Base-by-base conservation (phyloP, 805 yeast genomes). In the Tetrapisispora nanseiensis region DNA sequence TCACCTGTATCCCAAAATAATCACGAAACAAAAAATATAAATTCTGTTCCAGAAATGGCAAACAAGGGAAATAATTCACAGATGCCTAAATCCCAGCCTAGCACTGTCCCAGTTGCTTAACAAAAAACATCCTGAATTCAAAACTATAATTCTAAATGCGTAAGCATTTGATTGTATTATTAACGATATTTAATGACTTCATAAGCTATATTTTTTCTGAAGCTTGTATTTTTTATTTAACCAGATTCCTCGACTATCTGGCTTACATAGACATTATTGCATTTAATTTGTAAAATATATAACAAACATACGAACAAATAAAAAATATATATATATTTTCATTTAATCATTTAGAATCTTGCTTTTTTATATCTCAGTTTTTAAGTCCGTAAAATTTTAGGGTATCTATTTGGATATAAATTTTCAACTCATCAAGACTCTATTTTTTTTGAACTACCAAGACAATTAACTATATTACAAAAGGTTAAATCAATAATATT, bases 161-260 rank as follows among this genome's bases (percentile, higher is more conserved):
- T 8, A n/a, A 13, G 35, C 43, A 40, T 40, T 24, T 29, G 20
- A 33, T 19, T 40, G 43, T 40, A 40, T 40, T 40, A 40, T 34
- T 39, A 28, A 16, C 8, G 22, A 33, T 33, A 32, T 32, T 39
- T 35, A 35, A 35, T 35, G 38, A 35, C 38, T 35, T 23, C 30
- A 18, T 16, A 35, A 35, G 40, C 40, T 20, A 13, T 5, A 18
- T 35, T 12, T 26, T 4, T 26, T 3, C 9, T 16, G 9, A 24
- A 26, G 39, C 22, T 26, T 26, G 20, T 15, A 13, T 13, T 26
- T 22, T 22, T 15, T 21, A 23, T 35, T 16, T 35, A 27, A 35
- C 22, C 31, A 35, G 21, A 18, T 20, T 11, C 13, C 18, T 18
- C 5, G 13, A 20, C 27, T 19, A 22, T 23, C 23, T 24, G 29